Conservation (phyloP, 108 stramenopile genomes). For the Cyclotella kingstonii region DNA sequence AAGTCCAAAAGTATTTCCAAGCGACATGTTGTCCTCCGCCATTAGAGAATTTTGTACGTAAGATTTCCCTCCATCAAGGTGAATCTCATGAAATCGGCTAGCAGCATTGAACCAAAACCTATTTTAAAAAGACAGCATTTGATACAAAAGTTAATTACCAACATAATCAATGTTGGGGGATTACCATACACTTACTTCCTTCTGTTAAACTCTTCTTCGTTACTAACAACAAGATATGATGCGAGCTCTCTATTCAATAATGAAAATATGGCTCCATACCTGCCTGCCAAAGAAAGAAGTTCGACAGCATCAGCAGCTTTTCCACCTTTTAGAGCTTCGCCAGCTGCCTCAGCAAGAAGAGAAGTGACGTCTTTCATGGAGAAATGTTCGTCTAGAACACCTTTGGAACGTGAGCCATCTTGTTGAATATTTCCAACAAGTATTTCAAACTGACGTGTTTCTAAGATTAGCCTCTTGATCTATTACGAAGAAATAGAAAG, state of each 20-base stretch:
- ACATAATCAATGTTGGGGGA: neutral
- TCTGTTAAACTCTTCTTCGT: constrained; percentile 40
- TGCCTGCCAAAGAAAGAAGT: constrained; percentile 45
- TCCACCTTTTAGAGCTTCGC: constrained; percentile 33
- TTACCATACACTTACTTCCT: constrained; percentile 21
- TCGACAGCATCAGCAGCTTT: constrained; percentile 50
- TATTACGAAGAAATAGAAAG: neutral
- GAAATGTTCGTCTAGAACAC: constrained; percentile 60
- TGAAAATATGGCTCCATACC: constrained; percentile 45
- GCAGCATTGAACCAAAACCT: constrained; percentile 65
- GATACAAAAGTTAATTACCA: neutral
- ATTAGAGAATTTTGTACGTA: constrained; percentile 66
- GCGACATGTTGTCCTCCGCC: constrained; percentile 45
- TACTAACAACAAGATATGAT: constrained; percentile 35
- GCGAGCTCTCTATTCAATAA: constrained; percentile 56
- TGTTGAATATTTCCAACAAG: constrained; percentile 42
- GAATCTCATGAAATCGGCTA: constrained; percentile 53
- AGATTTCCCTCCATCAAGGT: constrained; percentile 37
- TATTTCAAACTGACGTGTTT: constrained; percentile 44
- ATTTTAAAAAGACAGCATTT: too few species aligned
- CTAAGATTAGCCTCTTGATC: constrained; percentile 45
- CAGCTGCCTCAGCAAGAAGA: constrained; percentile 52
- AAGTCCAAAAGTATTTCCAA: constrained; percentile 57
- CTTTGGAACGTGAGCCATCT: constrained; percentile 46
- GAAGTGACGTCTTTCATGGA: constrained; percentile 49